phyloP scores from a whole-genome alignment of 768 basidiomycete species.

The Phanerodontia chrysosporium region DNA sequence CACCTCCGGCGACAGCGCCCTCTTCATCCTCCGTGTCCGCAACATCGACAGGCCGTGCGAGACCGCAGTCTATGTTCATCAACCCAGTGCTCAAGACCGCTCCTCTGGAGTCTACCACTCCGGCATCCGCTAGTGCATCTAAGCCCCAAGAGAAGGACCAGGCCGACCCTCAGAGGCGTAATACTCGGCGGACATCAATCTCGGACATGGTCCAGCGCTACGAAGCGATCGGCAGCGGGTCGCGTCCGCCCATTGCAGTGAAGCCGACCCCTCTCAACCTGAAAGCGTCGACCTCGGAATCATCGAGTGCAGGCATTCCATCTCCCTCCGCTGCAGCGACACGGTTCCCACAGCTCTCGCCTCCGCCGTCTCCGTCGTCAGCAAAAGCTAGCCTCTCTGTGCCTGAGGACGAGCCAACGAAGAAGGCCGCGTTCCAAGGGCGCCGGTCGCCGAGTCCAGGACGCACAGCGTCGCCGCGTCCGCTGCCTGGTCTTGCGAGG shows the following conservation, averaged over 20 bases:
- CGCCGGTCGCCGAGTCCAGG: conserved; percentile 10
- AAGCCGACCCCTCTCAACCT: conserved; percentile 11
- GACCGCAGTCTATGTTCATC: conserved; percentile 81
- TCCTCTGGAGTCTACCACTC: conserved; percentile 33
- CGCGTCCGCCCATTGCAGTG: conserved; percentile 13
- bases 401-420: conserved; percentile 12
- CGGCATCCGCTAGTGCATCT: conserved; percentile 28
- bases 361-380: conserved; percentile 21
- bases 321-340: conserved; percentile 24
- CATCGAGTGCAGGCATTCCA: conserved; percentile 6
- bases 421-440: conserved; percentile 3
- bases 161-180: conserved; percentile 31
- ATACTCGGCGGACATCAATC: conserved; percentile 67
- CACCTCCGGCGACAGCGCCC: conserved; percentile 10
- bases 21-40: conserved; percentile 17
- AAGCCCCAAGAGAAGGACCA: conserved; percentile 33
- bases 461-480: conserved; percentile 9
- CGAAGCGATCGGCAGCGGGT: conserved; percentile 48
- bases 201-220: conserved; percentile 83
- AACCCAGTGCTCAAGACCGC: conserved; percentile 48
- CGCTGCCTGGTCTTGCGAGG: background rate
- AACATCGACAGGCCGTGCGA: conserved; percentile 41
- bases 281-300: conserved; percentile 4
- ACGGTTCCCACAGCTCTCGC: conserved; percentile 25
- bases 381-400: conserved; percentile 18